phyloP scores from a whole-genome alignment of 164 flowering plant genomes.

The Protea cynaroides region DNA sequence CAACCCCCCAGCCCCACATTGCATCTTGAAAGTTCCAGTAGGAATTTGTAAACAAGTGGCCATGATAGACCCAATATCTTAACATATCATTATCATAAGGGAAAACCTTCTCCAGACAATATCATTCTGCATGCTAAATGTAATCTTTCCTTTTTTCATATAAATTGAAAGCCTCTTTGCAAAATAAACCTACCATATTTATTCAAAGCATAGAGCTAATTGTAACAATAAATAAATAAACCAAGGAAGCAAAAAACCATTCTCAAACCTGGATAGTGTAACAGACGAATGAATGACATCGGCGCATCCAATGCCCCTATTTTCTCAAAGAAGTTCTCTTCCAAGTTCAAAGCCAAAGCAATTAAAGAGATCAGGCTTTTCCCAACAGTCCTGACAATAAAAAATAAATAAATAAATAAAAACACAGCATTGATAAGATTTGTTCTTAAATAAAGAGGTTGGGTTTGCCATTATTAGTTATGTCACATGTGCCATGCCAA shows the following conservation, averaged over 20 bases:
- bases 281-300: conserved; percentile 47
- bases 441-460: neutral
- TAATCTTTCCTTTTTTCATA: neutral
- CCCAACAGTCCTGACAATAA: conserved; percentile 46
- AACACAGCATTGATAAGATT: neutral
- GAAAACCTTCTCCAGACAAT: too few relatives aligned
- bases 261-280: conserved; percentile 79
- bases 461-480: too few relatives aligned
- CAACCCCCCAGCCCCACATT: too few relatives aligned
- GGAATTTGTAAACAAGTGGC: too few relatives aligned
- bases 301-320: conserved; percentile 56
- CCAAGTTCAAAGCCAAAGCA: conserved; percentile 64
- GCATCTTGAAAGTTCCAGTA: too few relatives aligned
- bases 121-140: neutral
- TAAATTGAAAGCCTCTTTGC: neutral
- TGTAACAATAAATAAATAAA: neutral
- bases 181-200: too few relatives aligned
- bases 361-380: conserved; percentile 42
- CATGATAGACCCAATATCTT: too few relatives aligned
- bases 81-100: too few relatives aligned
- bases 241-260: conserved; percentile 2
- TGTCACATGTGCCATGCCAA: too few relatives aligned
- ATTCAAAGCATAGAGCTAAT: neutral
- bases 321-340: conserved; percentile 57
- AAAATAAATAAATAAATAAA: too few relatives aligned